phyloP scores from a whole-genome alignment of 345 rosid genomes.

The Aethionema arabicum region DNA sequence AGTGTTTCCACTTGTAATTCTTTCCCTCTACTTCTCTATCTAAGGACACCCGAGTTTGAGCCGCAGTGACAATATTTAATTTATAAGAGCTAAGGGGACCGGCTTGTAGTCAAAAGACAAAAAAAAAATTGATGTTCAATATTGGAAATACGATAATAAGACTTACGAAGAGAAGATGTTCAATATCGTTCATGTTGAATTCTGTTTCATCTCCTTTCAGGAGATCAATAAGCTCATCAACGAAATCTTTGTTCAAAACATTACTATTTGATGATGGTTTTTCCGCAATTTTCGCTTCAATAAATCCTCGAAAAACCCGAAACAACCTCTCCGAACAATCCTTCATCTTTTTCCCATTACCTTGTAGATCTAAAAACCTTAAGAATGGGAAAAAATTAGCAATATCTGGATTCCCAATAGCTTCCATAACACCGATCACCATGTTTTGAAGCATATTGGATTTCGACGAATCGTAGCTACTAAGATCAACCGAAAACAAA shows the following conservation, averaged over 20 bases:
- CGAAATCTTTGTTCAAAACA: not conserved
- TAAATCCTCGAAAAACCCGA: not conserved
- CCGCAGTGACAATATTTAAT: too few relatives aligned
- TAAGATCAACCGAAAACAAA: too few relatives aligned
- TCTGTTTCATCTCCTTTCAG: not conserved
- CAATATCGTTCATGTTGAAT: not conserved
- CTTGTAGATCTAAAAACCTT: not conserved
- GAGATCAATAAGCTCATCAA: not conserved
- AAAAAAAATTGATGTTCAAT: too few relatives aligned
- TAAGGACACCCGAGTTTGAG: too few relatives aligned
- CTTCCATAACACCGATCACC: not conserved
- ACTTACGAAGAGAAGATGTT: not conserved
- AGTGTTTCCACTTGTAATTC: too few relatives aligned
- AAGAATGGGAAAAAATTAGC: not conserved
- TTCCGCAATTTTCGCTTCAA: slow-evolving; percentile 18
- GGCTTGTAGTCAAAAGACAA: too few relatives aligned
- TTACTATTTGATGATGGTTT: not conserved
- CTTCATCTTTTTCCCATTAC: slow-evolving; percentile 4
- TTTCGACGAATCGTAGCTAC: too few relatives aligned
- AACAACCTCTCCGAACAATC: not conserved
- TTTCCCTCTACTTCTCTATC: too few relatives aligned
- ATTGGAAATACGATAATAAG: not conserved
- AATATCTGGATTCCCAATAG: not conserved
- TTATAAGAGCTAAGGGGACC: too few relatives aligned
- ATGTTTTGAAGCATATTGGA: not conserved